Base-by-base conservation (phyloP, 305 asterid species). In the Plantago coronopus region DNA sequence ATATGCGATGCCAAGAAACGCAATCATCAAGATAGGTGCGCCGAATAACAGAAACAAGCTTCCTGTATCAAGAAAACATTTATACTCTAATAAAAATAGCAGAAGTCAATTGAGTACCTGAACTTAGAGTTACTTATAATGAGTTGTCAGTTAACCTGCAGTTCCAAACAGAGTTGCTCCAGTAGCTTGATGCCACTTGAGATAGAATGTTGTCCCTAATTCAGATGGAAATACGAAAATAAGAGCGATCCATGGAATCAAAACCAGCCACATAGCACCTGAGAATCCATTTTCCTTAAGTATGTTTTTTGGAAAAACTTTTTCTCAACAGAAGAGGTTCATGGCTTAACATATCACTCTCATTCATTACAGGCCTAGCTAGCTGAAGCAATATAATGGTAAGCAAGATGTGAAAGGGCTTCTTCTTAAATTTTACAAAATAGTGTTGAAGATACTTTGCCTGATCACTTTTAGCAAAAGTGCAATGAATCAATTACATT, bases 11-110 rank as follows among this genome's bases (percentile, higher is more conserved):
- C 81, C 93, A 49, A 87, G 85, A 76, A 87, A 62, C 21, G 90
- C 86, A 70, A 90, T 72, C 47, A 85, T 54, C 9, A 90, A 70
- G 37, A 89, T 46, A 2, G 97, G 97, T 17, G 72, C 95, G 80
- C 93, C 71, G 65, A 74, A 90, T 14, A 81, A 7, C 55, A 83
- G 27, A 66, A 87, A 87, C 37, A 44, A 53, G 20, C 85, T 79
- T 57, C 89, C 97, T 86, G 69, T 76, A 70, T 8, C 29, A 58
- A 48, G 16, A 12, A 38, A 38, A 12, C 0, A 37, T 37, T 37
- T 37, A 7, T 55, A 55, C 11, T 11, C 67, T 69, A 34, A 34
- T 23, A 49, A 5, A n/a, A 48, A 48, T 31, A 49, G 3, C 15
- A 11, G 13, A 38, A 38, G 16, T 11, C 13, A 38, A 38, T 3